phyloP scores from a whole-genome alignment of 768 basidiomycete species.

The Amanita subjunquillea region DNA sequence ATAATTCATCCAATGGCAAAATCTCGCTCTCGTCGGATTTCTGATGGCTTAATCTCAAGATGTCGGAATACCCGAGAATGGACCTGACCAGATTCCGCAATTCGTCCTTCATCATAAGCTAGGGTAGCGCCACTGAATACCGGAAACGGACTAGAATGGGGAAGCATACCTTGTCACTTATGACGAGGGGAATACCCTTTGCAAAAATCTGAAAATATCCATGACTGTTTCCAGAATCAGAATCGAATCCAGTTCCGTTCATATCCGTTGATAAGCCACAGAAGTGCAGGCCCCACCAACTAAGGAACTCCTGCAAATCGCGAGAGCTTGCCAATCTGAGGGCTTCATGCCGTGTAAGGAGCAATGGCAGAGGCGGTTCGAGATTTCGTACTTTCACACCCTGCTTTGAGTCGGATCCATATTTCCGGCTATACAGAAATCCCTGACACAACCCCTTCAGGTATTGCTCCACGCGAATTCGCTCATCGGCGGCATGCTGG shows the following conservation, averaged over 20 bases:
- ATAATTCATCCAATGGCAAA: slow-evolving; percentile 16
- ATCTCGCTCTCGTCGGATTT: slow-evolving; percentile 11
- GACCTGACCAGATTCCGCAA: slow-evolving; percentile 68
- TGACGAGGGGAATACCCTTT: slow-evolving; percentile 52
- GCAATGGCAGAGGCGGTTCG: slow-evolving; percentile 44
- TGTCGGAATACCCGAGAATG: slow-evolving; percentile 53
- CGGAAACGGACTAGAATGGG: slow-evolving; percentile 12
- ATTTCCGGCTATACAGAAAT: slow-evolving; percentile 37
- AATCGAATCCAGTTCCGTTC: slow-evolving; percentile 12
- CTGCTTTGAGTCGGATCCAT: slow-evolving; percentile 13
- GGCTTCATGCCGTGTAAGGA: slow-evolving; percentile 62
- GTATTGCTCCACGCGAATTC: slow-evolving; percentile 81
- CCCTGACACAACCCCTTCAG: slow-evolving; percentile 65
- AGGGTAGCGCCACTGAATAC: slow-evolving; percentile 7
- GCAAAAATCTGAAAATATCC: slow-evolving; percentile 62
- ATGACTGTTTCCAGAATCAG: slow-evolving; percentile 20
- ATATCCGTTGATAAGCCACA: slow-evolving; percentile 17
- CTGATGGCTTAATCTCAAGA: slow-evolving; percentile 20
- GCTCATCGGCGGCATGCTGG: slow-evolving; percentile 98
- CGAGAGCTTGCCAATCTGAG: slow-evolving; percentile 30
- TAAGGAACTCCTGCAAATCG: slow-evolving; percentile 37
- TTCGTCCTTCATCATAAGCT: slow-evolving; percentile 63
- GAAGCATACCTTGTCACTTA: slow-evolving; percentile 62
- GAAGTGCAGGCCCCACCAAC: slow-evolving; percentile 63
- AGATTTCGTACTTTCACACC: slow-evolving; percentile 33